Evolutionary conservation across 768 basidiomycete species (phyloP), one percentile per base, ranked within the genome.

Genomic region (Termitomyces sp.): DNA sequence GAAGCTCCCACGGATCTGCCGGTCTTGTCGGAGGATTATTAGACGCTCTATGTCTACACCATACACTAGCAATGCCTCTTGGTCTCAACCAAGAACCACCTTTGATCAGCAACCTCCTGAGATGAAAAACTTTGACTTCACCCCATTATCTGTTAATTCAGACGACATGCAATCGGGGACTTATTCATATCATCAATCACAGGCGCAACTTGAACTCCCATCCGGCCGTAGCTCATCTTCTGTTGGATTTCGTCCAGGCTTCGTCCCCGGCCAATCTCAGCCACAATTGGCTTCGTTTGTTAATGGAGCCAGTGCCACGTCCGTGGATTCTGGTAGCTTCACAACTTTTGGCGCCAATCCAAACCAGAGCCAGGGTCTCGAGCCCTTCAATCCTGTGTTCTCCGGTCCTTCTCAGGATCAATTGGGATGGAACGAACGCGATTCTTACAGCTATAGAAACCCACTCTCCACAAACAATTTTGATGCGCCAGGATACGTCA

Each of bases 101-200:
- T 62, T 62, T 43, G 28, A 43, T 41, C 55, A 44, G n/a, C 60
- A 60, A 46, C 45, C 59, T n/a, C 33, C 57, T 18, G 60, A 66
- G 44, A 59, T 55, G 38, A 52, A 61, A 45, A 56, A 63, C 10
- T 63, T 60, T 49, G 58, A 62, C 45, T 65, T 65, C 41, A 52
- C 43, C 2, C 13, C 57, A 16, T 40, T 59, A n/a, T 54, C 63
- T 40, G 56, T 38, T 6, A 41, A 56, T 44, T 44, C 59, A 9
- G 52, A 54, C 30, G 52, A 61, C 32, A 46, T 52, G 14, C 64
- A 65, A 33, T 33, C 60, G 32, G 44, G 52, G 22, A 22, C 30
- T 30, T 60, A 63, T 53, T 35, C 53, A 5, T 65, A 61, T 57
- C 62, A 57, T 30, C 55, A 61, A 20, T 50, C 63, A 8, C 63